Conservation (phyloP, 2,329 filamentous ascomycete genomes). For the Arachnomyces sp. region DNA sequence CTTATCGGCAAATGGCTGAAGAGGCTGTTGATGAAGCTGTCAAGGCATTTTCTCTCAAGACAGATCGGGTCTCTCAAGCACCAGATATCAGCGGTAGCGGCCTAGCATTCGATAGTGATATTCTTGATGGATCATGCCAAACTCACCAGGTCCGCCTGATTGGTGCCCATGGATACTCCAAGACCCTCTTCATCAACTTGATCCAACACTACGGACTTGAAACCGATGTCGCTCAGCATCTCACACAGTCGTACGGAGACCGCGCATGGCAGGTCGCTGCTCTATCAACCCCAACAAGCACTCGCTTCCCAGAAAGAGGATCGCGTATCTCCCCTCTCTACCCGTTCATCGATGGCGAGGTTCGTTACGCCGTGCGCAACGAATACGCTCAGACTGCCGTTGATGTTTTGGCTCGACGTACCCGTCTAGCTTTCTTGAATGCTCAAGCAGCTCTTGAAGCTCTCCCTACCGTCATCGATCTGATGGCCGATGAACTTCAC, state of each 20-base stretch:
- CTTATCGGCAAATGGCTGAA: slow-evolving; percentile 87
- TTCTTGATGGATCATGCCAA: slow-evolving; percentile 67
- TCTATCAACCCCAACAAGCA: slow-evolving; percentile 66
- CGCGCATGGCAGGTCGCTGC: slow-evolving; percentile 85
- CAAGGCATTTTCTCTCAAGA: slow-evolving; percentile 56
- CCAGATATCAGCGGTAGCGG: slow-evolving; percentile 64
- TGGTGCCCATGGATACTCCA: slow-evolving; percentile 79
- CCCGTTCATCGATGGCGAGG: slow-evolving; percentile 85
- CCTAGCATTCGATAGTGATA: slow-evolving; percentile 62
- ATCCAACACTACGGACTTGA: slow-evolving; percentile 91
- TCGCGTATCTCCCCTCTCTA: slow-evolving; percentile 73
- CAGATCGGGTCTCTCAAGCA: slow-evolving; percentile 51
- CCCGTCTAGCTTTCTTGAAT: slow-evolving; percentile 80
- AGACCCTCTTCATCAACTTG: slow-evolving; percentile 87
- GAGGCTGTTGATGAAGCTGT: slow-evolving; percentile 79
- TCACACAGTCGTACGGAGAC: slow-evolving; percentile 82
- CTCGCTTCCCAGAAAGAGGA: slow-evolving; percentile 75
- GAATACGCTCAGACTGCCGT: slow-evolving; percentile 89
- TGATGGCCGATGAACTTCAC: slow-evolving; percentile 70
- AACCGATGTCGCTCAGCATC: slow-evolving; percentile 83
- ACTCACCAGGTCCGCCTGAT: slow-evolving; percentile 75
- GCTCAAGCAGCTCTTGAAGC: slow-evolving; percentile 84
- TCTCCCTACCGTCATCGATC: slow-evolving; percentile 75
- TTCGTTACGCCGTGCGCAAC: slow-evolving; percentile 77
- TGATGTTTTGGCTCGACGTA: slow-evolving; percentile 79